phyloP scores from a whole-genome alignment of 139 green algal genomes.

The Parachlorella kessleri region DNA sequence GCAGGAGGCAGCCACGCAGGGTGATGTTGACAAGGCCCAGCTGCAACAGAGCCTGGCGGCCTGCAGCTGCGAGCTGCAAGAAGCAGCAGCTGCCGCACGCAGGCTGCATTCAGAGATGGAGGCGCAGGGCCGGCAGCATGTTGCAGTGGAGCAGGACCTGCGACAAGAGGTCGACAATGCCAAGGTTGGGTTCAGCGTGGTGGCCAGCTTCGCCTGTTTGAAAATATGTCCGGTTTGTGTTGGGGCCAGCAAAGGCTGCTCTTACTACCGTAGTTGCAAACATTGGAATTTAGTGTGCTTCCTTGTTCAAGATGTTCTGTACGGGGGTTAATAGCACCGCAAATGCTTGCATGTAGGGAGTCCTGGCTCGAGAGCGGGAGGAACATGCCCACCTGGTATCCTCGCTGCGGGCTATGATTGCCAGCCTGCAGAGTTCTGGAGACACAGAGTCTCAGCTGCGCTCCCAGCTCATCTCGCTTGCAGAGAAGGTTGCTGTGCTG shows the following conservation, averaged over 20 bases:
- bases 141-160: not conserved
- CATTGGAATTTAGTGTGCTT: no score
- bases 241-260: no score
- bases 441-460: not conserved
- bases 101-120: not conserved
- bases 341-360: not conserved
- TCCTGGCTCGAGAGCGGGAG: not conserved
- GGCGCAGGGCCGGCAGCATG: not conserved
- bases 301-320: no score
- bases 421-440: not conserved
- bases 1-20: not conserved
- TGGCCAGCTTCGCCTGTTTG: no score
- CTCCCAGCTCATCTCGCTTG: conserved; percentile 3
- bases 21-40: not conserved
- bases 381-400: not conserved
- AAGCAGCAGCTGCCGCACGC: not conserved
- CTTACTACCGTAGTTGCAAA: no score
- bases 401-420: not conserved
- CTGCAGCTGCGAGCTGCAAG: not conserved
- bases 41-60: not conserved
- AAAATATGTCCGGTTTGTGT: no score
- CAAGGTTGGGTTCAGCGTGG: no score
- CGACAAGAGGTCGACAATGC: not conserved
- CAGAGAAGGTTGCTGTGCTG: conserved; percentile 12
- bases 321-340: not conserved